Percentiles rank a stretch among this genome's conserved stretches.
Conservation (phyloP, 139 green algal genomes). For the Tetradesmus lagerheimii region DNA sequence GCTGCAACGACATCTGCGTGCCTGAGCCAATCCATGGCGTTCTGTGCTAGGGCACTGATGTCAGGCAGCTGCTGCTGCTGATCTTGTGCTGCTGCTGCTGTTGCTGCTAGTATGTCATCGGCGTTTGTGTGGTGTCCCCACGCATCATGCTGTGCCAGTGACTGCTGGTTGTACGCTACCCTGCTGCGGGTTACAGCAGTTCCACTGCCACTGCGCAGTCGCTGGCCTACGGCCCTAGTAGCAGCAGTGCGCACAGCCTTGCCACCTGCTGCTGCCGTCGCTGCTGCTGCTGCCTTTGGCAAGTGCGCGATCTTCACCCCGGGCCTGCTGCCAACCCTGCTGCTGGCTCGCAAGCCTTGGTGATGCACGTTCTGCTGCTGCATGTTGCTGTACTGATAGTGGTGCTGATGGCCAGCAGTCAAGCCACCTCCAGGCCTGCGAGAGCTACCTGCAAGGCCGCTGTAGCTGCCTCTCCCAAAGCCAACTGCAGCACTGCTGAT, state of each 20-base stretch:
- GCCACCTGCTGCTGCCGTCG: not conserved
- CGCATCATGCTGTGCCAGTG: not conserved
- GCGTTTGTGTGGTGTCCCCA: not conserved
- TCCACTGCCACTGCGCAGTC: not conserved
- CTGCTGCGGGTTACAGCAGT: not conserved
- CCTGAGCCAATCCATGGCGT: conserved; percentile 32
- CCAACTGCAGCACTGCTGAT: not conserved
- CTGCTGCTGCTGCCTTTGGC: not conserved
- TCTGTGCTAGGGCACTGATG: conserved; percentile 6
- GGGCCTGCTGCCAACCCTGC: not conserved
- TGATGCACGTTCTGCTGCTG: not conserved
- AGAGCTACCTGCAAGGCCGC: not conserved
- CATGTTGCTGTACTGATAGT: not conserved
- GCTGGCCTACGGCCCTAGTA: not conserved
- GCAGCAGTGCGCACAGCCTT: not conserved
- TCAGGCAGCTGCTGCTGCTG: not conserved
- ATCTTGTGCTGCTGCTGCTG: conserved; percentile 20
- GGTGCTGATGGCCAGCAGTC: not conserved
- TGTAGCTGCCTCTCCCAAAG: not conserved
- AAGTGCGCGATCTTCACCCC: not conserved
- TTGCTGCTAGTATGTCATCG: not conserved
- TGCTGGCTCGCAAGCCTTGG: not conserved
- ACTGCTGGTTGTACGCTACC: not conserved
- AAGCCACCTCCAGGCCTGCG: too few species aligned
- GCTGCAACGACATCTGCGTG: conserved; percentile 57